Evolutionary conservation across 768 basidiomycete genomes (phyloP).

Genomic region (Boletus tylopilopsis): DNA sequence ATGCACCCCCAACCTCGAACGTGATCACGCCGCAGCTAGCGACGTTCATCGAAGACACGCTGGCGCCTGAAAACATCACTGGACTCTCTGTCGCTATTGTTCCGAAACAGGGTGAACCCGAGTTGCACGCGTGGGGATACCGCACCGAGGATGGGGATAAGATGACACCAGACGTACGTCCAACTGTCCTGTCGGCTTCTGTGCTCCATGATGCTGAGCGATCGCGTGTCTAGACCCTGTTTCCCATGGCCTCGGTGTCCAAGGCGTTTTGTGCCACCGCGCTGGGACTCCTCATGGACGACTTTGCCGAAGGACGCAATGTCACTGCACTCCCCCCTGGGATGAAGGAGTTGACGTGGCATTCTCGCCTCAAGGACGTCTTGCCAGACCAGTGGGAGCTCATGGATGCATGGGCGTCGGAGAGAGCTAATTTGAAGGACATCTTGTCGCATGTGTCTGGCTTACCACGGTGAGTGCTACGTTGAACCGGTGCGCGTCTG

Average conservation of each 20-base stretch:
- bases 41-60: constrained; percentile 15
- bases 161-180: constrained; percentile 31
- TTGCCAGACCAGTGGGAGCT: constrained; percentile 40
- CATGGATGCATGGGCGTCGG: constrained; percentile 37
- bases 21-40: constrained; percentile 20
- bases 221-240: constrained; percentile 37
- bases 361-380: constrained; percentile 34
- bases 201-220: neutral
- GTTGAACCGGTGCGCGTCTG: too few relatives aligned
- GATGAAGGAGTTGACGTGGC: constrained; percentile 34
- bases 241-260: constrained; percentile 35
- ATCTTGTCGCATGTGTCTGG: constrained; percentile 41
- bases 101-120: constrained; percentile 20
- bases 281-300: constrained; percentile 41
- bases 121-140: constrained; percentile 35
- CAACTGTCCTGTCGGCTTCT: too few relatives aligned
- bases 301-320: constrained; percentile 35
- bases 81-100: constrained; percentile 32
- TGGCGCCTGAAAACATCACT: constrained; percentile 23
- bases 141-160: constrained; percentile 32
- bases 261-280: constrained; percentile 39
- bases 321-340: constrained; percentile 31
- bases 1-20: too few relatives aligned
- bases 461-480: constrained; percentile 32
- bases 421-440: constrained; percentile 36